Conservation (phyloP, 495 filamentous ascomycete species). For the Articulospora tetracladia region DNA sequence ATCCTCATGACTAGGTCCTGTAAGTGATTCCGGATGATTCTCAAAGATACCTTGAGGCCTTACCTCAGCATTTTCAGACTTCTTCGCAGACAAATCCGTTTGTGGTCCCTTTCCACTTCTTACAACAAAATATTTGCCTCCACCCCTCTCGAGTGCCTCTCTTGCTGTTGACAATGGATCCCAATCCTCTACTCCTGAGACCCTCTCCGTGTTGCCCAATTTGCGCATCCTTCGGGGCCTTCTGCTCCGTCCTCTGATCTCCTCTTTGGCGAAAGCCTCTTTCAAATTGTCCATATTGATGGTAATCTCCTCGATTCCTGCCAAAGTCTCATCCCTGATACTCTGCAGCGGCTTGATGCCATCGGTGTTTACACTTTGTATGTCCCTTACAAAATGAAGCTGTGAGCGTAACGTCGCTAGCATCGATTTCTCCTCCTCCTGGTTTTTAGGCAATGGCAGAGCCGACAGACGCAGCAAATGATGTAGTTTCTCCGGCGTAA, state of each 20-base stretch:
- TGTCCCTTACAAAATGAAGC: conserved; percentile 80
- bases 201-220: conserved; percentile 19
- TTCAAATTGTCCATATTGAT: conserved; percentile 37
- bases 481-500: conserved; percentile 51
- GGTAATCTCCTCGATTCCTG: conserved; percentile 36
- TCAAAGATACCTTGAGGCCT: neutral
- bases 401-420: conserved; percentile 74
- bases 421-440: conserved; percentile 58
- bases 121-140: conserved; percentile 75
- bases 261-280: conserved; percentile 37
- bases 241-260: conserved; percentile 36
- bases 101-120: conserved; percentile 45
- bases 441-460: conserved; percentile 65
- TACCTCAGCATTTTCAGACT: neutral
- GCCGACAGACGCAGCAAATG: conserved; percentile 91
- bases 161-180: conserved; percentile 51
- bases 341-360: conserved; percentile 67
- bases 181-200: conserved; percentile 61
- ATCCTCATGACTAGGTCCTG: no score
- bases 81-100: neutral
- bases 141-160: conserved; percentile 42
- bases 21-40: neutral
- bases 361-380: conserved; percentile 74
- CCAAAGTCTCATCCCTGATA: conserved; percentile 75
- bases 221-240: conserved; percentile 40